A percentile compares a stretch with the other conserved stretches of the same genome.
phyloP scores from a whole-genome alignment of 176 grass and related monocot species.

The Aechmea fasciata region DNA sequence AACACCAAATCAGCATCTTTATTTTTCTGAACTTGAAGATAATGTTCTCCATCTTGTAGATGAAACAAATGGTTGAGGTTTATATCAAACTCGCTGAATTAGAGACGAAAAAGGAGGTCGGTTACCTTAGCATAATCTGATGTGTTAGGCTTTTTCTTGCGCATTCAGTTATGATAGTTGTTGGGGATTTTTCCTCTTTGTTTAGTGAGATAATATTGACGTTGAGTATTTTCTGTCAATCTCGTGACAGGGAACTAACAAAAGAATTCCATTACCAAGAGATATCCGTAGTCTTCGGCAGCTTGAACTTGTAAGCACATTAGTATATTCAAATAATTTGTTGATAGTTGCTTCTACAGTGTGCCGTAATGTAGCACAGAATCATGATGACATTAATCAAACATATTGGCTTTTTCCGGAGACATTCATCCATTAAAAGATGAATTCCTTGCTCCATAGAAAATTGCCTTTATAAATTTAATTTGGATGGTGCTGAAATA shows the following conservation, averaged over 20 bases:
- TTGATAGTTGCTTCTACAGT: too few species aligned
- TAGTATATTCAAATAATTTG: neutral
- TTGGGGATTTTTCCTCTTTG: neutral
- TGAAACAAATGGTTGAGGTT: constrained; percentile 98
- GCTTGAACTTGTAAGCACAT: constrained; percentile 75
- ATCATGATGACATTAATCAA: neutral
- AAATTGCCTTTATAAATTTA: constrained; percentile 17
- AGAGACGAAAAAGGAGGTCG: constrained; percentile 90
- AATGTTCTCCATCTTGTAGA: constrained; percentile 43
- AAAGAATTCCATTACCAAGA: constrained; percentile 67
- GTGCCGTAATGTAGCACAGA: too few species aligned
- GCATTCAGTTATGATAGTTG: neutral
- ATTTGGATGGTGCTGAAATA: neutral
- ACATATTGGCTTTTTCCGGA: neutral
- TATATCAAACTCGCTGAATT: constrained; percentile 96
- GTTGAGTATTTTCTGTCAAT: neutral
- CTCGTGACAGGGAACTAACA: constrained; percentile 66
- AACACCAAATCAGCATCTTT: neutral
- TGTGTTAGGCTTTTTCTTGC: neutral
- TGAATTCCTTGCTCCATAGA: too few species aligned
- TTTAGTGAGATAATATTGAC: neutral
- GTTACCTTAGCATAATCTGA: constrained; percentile 11
- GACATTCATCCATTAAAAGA: neutral
- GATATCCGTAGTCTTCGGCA: constrained; percentile 63
- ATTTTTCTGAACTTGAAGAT: neutral